phyloP scores from a whole-genome alignment of 2,329 filamentous ascomycete genomes.

The Arthroderma sp. region DNA sequence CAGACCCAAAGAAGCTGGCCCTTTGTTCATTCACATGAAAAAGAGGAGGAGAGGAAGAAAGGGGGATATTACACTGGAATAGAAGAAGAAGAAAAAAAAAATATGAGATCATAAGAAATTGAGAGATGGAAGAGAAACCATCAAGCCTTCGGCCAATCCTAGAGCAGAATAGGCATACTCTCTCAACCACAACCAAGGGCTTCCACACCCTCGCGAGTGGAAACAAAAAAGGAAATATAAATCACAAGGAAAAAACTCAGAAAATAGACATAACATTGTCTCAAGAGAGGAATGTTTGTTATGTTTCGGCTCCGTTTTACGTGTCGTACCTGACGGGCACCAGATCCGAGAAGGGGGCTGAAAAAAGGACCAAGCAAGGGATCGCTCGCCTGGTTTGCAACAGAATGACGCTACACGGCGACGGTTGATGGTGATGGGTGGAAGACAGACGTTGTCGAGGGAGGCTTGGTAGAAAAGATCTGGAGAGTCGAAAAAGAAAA shows the following conservation, averaged over 20 bases:
- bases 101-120: too few relatives aligned
- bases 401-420: neutral
- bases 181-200: neutral
- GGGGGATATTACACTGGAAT: neutral
- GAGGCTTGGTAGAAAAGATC: too few relatives aligned
- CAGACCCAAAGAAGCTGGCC: neutral
- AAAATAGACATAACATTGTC: neutral
- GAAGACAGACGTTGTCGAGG: neutral
- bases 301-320: neutral
- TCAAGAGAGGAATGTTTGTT: neutral
- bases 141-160: conserved; percentile 1
- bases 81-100: conserved; percentile 7
- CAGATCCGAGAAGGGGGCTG: neutral
- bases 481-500: too few relatives aligned
- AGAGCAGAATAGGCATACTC: neutral
- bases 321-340: conserved; percentile 4
- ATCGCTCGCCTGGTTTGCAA: neutral
- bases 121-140: neutral
- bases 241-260: neutral
- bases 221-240: neutral
- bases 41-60: conserved; percentile 8
- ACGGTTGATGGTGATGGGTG: neutral
- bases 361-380: neutral
- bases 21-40: conserved; percentile 5
- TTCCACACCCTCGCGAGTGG: conserved; percentile 1